phyloP scores from a whole-genome alignment of 2,329 filamentous ascomycete species.

The Stachybotrys echinatus region DNA sequence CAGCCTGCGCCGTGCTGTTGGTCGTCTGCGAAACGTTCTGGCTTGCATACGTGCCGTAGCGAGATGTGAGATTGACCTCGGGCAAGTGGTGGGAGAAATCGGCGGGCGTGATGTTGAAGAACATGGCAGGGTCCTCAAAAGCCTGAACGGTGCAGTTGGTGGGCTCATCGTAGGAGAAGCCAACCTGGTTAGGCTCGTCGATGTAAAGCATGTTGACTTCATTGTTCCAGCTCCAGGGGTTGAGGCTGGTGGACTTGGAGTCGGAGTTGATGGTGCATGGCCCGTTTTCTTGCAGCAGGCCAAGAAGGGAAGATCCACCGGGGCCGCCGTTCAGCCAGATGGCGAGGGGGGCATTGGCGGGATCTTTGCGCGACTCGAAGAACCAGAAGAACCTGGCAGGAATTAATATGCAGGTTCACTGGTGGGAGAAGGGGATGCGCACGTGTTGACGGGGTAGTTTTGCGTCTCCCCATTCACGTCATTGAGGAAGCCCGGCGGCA shows the following conservation, averaged over 20 bases:
- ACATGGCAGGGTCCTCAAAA: conserved; percentile 37
- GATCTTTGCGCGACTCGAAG: conserved; percentile 37
- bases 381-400: conserved; percentile 40
- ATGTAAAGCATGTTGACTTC: conserved; percentile 49
- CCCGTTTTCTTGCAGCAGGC: conserved; percentile 54
- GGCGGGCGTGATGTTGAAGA: conserved; percentile 38
- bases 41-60: conserved; percentile 26
- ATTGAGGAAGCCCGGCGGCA: conserved; percentile 37
- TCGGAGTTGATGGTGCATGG: conserved; percentile 43
- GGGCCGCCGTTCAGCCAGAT: conserved; percentile 47
- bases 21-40: conserved; percentile 20
- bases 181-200: conserved; percentile 60
- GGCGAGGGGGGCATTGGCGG: conserved; percentile 36
- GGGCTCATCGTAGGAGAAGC: conserved; percentile 59
- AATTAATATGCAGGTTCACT: background rate
- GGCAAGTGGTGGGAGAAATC: conserved; percentile 31
- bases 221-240: conserved; percentile 61
- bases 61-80: conserved; percentile 28
- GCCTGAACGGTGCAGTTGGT: conserved; percentile 55
- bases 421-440: background rate
- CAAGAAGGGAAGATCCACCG: conserved; percentile 25
- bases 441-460: conserved; percentile 43
- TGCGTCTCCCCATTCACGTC: conserved; percentile 37
- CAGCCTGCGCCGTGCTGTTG: conserved; percentile 51
- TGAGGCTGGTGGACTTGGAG: conserved; percentile 45